These are phyloP conservation scores for Lepiota brunneoincarnata DNA, from an alignment of 768 basidiomycete genomes.

Conservation along the genomic window DNA sequence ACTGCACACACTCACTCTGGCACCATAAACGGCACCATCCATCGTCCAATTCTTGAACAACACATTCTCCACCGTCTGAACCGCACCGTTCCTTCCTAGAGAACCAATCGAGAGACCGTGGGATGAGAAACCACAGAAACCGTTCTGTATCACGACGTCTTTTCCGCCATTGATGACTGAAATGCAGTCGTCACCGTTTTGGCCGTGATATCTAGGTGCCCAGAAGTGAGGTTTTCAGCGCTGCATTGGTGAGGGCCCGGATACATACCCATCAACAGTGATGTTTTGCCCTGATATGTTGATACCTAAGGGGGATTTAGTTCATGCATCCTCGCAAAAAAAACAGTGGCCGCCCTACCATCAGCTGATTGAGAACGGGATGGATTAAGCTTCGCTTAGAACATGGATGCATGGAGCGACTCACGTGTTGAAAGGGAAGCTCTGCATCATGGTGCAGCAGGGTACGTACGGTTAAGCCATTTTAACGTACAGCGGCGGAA, in stretches of 20 bases:
- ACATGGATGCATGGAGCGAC: conserved; percentile 16
- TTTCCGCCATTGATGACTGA: conserved; percentile 43
- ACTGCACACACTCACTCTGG: conserved; percentile 28
- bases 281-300: conserved; percentile 38
- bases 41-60: conserved; percentile 48
- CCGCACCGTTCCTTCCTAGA: conserved; percentile 36
- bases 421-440: conserved; percentile 44
- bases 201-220: conserved; percentile 32
- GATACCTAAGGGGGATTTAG: conserved; percentile 20
- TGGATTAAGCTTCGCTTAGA: not conserved
- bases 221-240: not conserved
- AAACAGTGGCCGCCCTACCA: not conserved
- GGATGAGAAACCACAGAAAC: conserved; percentile 43
- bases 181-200: conserved; percentile 49
- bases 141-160: conserved; percentile 43
- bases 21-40: conserved; percentile 47
- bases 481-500: not conserved
- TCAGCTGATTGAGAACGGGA: conserved; percentile 1
- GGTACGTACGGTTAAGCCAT: not conserved
- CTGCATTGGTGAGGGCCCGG: not conserved
- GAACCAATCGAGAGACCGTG: conserved; percentile 49
- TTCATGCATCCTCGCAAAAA: not conserved
- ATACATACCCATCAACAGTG: conserved; percentile 33
- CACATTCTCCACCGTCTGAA: conserved; percentile 40
- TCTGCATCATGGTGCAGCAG: conserved; percentile 15